phyloP scores from a whole-genome alignment of 495 filamentous ascomycete genomes.

The Penicillium waksmanii region DNA sequence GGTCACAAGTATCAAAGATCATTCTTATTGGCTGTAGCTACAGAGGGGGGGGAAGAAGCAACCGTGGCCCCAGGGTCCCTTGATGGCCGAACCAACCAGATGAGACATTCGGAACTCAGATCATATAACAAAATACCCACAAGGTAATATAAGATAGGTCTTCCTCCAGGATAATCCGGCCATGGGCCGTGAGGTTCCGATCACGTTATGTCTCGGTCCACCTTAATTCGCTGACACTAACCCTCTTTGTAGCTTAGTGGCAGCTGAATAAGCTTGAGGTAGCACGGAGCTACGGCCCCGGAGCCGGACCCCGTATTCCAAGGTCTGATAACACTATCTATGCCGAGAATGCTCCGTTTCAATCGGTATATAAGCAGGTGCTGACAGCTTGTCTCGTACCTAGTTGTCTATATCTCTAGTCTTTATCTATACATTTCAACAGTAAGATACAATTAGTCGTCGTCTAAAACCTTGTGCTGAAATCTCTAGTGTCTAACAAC shows the following conservation, averaged over 20 bases:
- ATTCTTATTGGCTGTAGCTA: conserved; percentile 2
- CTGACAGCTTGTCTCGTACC: conserved; percentile 1
- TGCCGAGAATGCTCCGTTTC: conserved; percentile 9
- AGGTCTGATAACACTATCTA: conserved; percentile 5
- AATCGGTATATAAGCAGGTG: conserved; percentile 10
- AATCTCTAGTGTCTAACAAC: conserved; percentile 12
- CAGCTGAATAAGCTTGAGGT: conserved; percentile 6
- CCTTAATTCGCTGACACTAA: conserved; percentile 6
- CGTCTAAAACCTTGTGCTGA: conserved; percentile 6
- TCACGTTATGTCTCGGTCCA: conserved; percentile 15
- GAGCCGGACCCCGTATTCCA: conserved; percentile 11
- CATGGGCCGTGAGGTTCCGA: conserved; percentile 8
- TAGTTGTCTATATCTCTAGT: conserved; percentile 7
- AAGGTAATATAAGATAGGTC: neutral
- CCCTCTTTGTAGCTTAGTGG: conserved; percentile 12
- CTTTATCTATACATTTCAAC: conserved; percentile 8
- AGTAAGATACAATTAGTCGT: conserved; percentile 6
- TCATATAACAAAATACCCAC: conserved; percentile 1
- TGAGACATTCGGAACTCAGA: conserved; percentile 1
- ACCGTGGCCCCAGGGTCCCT: conserved; percentile 1
- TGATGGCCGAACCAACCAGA: conserved; percentile 5
- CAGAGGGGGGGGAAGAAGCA: conserved; percentile 1
- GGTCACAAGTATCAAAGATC: neutral
- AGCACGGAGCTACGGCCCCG: conserved; percentile 13
- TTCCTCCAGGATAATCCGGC: conserved; percentile 9